Base-by-base conservation (phyloP, 768 basidiomycete genomes). In the Hysterangium stoloniferum region DNA sequence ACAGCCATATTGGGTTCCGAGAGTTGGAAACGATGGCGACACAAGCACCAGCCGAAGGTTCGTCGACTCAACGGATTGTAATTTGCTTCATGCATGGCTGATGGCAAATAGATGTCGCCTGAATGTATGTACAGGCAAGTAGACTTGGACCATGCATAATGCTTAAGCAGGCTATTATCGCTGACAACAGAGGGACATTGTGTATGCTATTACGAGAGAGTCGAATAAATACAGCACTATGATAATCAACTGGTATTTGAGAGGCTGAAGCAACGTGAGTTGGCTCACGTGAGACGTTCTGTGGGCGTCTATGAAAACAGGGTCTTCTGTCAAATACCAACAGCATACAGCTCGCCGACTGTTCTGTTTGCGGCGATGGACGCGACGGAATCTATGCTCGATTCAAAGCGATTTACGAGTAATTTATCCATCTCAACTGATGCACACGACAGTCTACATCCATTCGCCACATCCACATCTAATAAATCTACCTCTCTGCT, bases 1-100 rank as follows among this genome's bases (percentile, higher is more conserved):
- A 69, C 15, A 69, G 63, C 1, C 77, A 74, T 52, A 68, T 75
- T 46, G 68, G 76, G 15, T 89, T 78, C 62, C 59, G 66, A 34
- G 62, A 70, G 13, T 68, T 91, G 52, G 72, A 72, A 36, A 22
- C 36, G 19, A 47, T 48, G 28, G 56, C 57, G 19, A 40, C 56
- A n/a, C 24, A 34, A 4, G 37, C 38, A n/a, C 32, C 22, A 5
- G 36, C 45, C 27, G 52, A 25, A 41, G 44, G 41, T 43, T 20
- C 20, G 24, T 52, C 11, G 9, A 12, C 28, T 45, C 22, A 13
- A 19, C 20, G 29, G 4, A 19, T n/a, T n/a, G n/a, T n/a, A n/a
- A n/a, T n/a, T n/a, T n/a, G n/a, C n/a, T n/a, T n/a, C n/a, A n/a
- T n/a, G n/a, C n/a, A n/a, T n/a, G n/a, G n/a, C n/a, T n/a, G n/a